These are phyloP conservation scores for Cordyceps farinosa DNA, from an alignment of 2,329 filamentous ascomycete genomes.

Conservation along the genomic window DNA sequence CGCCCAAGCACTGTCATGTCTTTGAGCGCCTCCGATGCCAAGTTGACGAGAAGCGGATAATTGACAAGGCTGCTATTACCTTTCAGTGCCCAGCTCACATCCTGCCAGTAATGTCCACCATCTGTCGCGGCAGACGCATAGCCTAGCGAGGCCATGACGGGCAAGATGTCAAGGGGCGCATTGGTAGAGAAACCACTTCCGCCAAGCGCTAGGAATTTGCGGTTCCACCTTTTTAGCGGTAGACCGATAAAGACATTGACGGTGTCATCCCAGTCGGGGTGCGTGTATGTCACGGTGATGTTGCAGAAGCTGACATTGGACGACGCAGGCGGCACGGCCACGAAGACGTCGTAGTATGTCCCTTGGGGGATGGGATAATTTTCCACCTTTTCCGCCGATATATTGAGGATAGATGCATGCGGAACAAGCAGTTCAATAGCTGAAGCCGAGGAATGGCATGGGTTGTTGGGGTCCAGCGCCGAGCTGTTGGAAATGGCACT, in stretches of 20 bases:
- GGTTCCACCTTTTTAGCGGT: background rate
- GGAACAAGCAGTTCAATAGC: background rate
- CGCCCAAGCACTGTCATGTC: conserved; percentile 41
- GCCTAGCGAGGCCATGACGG: background rate
- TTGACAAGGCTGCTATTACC: conserved; percentile 24
- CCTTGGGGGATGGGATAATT: background rate
- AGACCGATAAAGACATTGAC: background rate
- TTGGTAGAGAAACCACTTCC: background rate
- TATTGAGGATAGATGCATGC: background rate
- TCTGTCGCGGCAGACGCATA: background rate
- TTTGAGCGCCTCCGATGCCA: conserved; percentile 26
- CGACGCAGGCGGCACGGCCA: background rate
- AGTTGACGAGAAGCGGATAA: conserved; percentile 26
- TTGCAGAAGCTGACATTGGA: conserved; percentile 11
- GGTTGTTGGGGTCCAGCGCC: background rate
- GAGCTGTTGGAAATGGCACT: background rate
- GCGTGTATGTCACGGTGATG: conserved; percentile 5
- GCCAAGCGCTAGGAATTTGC: background rate
- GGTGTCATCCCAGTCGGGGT: background rate
- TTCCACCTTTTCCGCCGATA: background rate
- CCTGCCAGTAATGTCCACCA: background rate
- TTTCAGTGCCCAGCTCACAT: conserved; percentile 21
- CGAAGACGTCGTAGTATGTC: background rate
- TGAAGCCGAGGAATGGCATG: background rate
- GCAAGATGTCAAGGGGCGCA: background rate